A percentile compares a stretch with the other conserved stretches of the same genome.
phyloP scores from a whole-genome alignment of 1,139 yeast species.

The Yamadazyma trypodendri region DNA sequence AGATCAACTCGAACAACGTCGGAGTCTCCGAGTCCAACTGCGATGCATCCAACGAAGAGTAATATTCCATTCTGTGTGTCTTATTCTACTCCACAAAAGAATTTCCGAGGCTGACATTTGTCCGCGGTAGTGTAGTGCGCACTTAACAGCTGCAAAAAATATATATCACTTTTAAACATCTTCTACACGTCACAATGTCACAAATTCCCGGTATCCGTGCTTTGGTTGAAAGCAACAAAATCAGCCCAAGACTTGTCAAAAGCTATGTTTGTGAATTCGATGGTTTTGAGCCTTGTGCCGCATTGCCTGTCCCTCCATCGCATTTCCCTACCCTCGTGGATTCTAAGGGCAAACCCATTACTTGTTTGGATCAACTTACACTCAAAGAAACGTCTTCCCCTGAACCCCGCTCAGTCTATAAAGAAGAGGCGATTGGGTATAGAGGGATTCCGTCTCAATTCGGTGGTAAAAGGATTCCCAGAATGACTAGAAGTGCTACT shows the following conservation, averaged over 20 bases:
- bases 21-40: constrained; percentile 75
- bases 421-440: too few species aligned
- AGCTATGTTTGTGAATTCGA: constrained; percentile 1
- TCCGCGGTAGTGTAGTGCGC: not conserved
- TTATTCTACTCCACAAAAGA: not conserved
- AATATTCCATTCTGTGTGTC: constrained; percentile 64
- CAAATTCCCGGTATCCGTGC: not conserved
- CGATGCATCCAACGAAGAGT: constrained; percentile 75
- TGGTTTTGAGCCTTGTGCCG: not conserved
- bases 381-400: not conserved
- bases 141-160: not conserved
- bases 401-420: not conserved
- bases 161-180: not conserved
- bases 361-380: not conserved
- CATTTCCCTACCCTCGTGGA: not conserved
- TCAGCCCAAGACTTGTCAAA: not conserved
- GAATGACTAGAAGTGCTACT: not conserved
- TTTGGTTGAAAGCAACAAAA: not conserved
- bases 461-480: not conserved
- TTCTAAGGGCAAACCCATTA: not conserved
- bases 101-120: too few species aligned
- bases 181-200: not conserved
- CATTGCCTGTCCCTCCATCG: not conserved
- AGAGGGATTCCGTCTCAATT: too few species aligned
- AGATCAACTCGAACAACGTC: constrained; percentile 77